Percentiles rank a stretch among this genome's conserved stretches.
phyloP scores from a whole-genome alignment of 768 basidiomycete genomes.

The Lactifluus piperatus region DNA sequence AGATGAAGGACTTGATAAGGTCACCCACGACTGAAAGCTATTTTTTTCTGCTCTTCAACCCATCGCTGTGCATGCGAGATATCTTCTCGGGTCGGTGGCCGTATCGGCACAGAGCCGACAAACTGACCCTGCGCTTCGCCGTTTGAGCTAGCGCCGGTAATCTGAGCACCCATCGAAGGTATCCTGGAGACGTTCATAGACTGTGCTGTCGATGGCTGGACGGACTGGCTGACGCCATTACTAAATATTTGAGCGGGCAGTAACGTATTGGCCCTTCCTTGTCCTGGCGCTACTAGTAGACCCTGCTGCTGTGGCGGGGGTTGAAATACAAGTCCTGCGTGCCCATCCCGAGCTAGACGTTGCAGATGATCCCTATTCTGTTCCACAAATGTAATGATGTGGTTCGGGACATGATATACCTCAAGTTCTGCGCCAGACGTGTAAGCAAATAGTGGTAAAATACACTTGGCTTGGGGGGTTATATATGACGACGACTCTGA shows the following conservation, averaged over 20 bases:
- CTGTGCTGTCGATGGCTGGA: background rate
- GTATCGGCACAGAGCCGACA: background rate
- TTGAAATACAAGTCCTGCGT: no score
- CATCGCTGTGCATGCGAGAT: background rate
- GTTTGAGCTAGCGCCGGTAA: background rate
- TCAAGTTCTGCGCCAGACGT: slow-evolving; percentile 13
- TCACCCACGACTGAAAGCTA: background rate
- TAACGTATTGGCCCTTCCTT: background rate
- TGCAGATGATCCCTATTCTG: slow-evolving; percentile 11
- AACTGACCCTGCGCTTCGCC: background rate
- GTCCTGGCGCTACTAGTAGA: background rate
- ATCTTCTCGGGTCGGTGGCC: background rate
- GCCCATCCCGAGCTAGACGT: slow-evolving; percentile 8
- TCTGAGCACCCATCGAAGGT: background rate
- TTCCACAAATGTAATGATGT: slow-evolving; percentile 10
- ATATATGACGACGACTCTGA: background rate
- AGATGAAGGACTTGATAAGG: background rate
- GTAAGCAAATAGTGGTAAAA: slow-evolving; percentile 14
- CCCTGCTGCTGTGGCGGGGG: slow-evolving; percentile 1
- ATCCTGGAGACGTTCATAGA: background rate
- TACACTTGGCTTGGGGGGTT: slow-evolving; percentile 1
- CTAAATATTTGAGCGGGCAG: background rate
- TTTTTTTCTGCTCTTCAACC: slow-evolving; percentile 3
- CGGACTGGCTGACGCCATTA: background rate
- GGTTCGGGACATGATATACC: slow-evolving; percentile 4